Percentiles rank a stretch among this genome's conserved stretches.
These are phyloP conservation scores for Dendrobium nobile DNA, from an alignment of 106 monocot species.

Conservation along the genomic window DNA sequence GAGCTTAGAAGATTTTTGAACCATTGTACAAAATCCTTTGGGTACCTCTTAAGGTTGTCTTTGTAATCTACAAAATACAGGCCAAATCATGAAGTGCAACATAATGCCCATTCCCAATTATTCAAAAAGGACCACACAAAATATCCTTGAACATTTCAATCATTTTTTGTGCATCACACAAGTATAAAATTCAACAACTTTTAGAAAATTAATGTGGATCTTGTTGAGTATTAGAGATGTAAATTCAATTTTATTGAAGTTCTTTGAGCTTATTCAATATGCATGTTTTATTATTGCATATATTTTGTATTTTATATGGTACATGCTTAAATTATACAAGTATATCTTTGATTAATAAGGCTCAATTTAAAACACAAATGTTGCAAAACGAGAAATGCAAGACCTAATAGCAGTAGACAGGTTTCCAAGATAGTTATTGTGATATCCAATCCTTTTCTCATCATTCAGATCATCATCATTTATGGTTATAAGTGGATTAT, in stretches of 20 bases:
- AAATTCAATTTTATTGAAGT: no score
- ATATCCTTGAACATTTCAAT: conserved; percentile 3
- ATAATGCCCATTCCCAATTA: conserved; percentile 12
- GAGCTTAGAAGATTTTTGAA: conserved; percentile 42
- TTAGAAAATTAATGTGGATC: no score
- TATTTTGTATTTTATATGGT: no score
- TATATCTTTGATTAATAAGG: no score
- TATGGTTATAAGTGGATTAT: conserved; percentile 41
- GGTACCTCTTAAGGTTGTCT: conserved; percentile 2
- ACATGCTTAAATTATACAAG: no score
- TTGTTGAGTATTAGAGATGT: no score
- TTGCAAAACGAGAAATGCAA: background rate
- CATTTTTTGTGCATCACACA: no score
- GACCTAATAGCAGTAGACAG: conserved; percentile 27
- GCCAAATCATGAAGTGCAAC: conserved; percentile 6
- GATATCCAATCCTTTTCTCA: background rate
- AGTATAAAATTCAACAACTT: no score
- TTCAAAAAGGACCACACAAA: conserved; percentile 15
- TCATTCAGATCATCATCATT: conserved; percentile 69
- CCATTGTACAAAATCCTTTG: conserved; percentile 16
- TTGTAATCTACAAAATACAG: conserved; percentile 16
- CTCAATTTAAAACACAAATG: no score
- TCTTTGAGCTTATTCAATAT: no score
- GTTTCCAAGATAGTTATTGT: conserved; percentile 50
- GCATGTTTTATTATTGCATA: no score